Conservation (phyloP, 2,329 filamentous ascomycete genomes). For the Nakataea oryzae region DNA sequence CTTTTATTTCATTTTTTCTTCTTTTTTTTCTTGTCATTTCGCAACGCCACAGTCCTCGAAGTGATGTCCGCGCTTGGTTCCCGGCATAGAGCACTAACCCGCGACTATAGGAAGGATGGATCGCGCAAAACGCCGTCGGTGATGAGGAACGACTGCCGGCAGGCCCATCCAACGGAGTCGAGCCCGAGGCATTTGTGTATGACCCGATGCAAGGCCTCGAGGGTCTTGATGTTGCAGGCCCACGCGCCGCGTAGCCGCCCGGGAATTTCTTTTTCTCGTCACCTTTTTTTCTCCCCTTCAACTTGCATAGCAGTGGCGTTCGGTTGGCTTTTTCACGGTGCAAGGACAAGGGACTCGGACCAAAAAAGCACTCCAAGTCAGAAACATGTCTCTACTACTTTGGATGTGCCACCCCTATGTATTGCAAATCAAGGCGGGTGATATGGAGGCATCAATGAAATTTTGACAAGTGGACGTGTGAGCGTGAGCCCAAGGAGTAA, state of each 20-base stretch:
- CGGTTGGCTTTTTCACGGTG: constrained; percentile 8
- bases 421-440: background rate
- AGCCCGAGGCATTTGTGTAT: constrained; percentile 35
- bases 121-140: constrained; percentile 76
- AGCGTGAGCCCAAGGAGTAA: background rate
- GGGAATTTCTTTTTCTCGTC: background rate
- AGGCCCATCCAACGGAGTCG: constrained; percentile 39
- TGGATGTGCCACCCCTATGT: background rate
- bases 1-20: constrained; percentile 2
- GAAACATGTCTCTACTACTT: background rate
- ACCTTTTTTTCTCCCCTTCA: background rate
- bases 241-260: constrained; percentile 55
- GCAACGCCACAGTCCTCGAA: background rate
- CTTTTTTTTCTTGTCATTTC: background rate
- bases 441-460: background rate
- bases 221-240: constrained; percentile 86
- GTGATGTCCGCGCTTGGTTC: background rate
- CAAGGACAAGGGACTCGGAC: background rate
- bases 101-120: constrained; percentile 68
- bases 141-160: constrained; percentile 62
- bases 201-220: constrained; percentile 97
- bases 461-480: background rate
- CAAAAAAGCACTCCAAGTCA: background rate
- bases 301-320: constrained; percentile 37
- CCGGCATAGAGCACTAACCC: constrained; percentile 7